These are phyloP conservation scores for Capillidium rhysosporum DNA, from an alignment of 371 early-diverging fungal species.

Conservation along the genomic window DNA sequence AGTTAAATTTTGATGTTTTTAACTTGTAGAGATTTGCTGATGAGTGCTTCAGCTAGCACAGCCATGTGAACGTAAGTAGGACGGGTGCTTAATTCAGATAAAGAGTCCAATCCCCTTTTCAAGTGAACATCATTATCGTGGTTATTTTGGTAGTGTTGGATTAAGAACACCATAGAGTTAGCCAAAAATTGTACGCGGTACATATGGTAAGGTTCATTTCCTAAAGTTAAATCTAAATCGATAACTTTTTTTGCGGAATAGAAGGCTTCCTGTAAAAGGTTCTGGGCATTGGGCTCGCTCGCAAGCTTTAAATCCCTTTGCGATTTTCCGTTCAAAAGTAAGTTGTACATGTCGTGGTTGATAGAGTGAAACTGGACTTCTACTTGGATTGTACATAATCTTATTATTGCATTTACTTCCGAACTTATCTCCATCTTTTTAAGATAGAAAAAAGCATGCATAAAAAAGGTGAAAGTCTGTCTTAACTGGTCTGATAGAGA, in stretches of 20 bases:
- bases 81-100: neutral
- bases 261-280: neutral
- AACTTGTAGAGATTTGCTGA: neutral
- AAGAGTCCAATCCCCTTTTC: neutral
- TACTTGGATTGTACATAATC: neutral
- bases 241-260: neutral
- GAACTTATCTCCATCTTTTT: neutral
- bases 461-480: no score
- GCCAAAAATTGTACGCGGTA: conserved; percentile 3
- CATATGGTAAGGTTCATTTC: conserved; percentile 1
- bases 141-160: neutral
- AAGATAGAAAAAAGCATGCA: neutral
- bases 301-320: neutral
- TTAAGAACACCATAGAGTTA: conserved; percentile 1
- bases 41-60: neutral
- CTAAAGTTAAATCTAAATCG: neutral
- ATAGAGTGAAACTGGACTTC: conserved; percentile 1
- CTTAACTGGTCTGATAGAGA: no score
- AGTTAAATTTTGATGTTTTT: neutral
- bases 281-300: neutral
- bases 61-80: conserved; percentile 1
- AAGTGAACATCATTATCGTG: neutral
- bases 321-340: neutral
- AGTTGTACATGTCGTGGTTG: neutral
- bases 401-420: neutral